Base-by-base conservation (phyloP, 805 yeast genomes). In the Saccharomycopsis fermentans region DNA sequence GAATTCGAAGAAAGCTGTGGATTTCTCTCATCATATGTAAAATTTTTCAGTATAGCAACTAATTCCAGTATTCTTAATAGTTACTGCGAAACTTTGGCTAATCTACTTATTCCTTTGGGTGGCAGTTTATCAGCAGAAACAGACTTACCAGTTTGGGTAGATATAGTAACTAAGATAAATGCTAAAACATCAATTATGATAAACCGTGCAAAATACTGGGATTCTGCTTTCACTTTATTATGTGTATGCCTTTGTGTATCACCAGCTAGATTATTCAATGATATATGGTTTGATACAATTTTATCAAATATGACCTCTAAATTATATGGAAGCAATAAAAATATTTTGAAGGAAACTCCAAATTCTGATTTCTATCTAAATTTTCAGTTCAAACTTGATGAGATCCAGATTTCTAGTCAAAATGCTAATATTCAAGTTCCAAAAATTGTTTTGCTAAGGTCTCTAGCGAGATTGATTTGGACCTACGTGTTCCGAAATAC, bases 121-220 rank as follows among this genome's bases (percentile, higher is more conserved):
- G 92, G 89, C 8, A 77, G 83, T 1, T 76, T 91, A 35, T 89
- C 97, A 0, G 98, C 97, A 0, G 99, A 94, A 68, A 91, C 90
- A 0, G 92, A 94, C 66, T 96, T 92, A 69, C 99, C 99, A 2
- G 82, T 86, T 1, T 94, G 99, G 99, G 83, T 85, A 0, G 87
- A 83, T 47, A 94, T 97, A 0, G 80, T 90, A 57, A 79, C 79
- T 24, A 72, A 76, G 19, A 81, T 92, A 14, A 83, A 80, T 68
- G 70, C 75, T 16, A 58, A 79, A 73, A 54, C 76, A 78, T 73
- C 77, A 32, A 6, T 48, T 6, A 54, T 61, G 21, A 56, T 61
- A 34, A 62, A 61, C 29, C 77, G 70, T 59, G 77, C 64, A 24
- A 78, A 75, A 64, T 77, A 74, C 58, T 90, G 96, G 96, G 77